Evolutionary conservation across 495 filamentous ascomycete species (phyloP).

Genomic region (Parmelia sp.): DNA sequence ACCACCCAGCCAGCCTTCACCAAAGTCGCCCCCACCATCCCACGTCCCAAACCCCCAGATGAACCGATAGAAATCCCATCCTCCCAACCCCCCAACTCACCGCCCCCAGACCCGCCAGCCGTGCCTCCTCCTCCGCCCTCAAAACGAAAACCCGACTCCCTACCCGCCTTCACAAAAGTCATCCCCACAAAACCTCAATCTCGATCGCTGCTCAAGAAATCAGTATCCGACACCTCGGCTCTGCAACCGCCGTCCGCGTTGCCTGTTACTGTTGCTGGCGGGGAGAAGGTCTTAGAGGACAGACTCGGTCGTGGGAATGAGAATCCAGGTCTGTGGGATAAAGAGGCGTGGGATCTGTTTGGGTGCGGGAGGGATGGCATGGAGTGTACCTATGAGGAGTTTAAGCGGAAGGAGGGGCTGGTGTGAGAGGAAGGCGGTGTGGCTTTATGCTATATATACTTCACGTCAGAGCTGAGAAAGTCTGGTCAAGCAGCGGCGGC

Average conservation of each 20-base stretch:
- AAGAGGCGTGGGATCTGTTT: slow-evolving; percentile 55
- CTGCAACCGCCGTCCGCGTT: slow-evolving; percentile 1
- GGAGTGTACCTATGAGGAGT: slow-evolving; percentile 19
- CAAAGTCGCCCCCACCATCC: background rate
- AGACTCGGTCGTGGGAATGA: background rate
- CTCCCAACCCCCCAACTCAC: background rate
- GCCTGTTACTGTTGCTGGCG: no score
- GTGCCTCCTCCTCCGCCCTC: background rate
- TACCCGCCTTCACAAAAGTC: slow-evolving; percentile 1
- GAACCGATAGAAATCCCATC: background rate
- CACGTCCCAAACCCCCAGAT: background rate
- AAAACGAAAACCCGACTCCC: slow-evolving; percentile 1
- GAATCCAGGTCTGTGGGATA: slow-evolving; percentile 43
- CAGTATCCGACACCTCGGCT: slow-evolving; percentile 10
- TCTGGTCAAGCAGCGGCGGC: background rate
- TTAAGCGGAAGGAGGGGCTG: slow-evolving; percentile 15
- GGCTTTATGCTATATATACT: background rate
- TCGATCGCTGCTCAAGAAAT: slow-evolving; percentile 11
- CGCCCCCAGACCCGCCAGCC: background rate
- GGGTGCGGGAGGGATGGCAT: slow-evolving; percentile 39
- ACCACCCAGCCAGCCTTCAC: background rate
- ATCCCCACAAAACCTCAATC: slow-evolving; percentile 13
- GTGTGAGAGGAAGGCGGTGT: background rate
- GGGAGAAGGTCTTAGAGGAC: no score
- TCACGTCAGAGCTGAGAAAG: background rate